Evolutionary conservation across 257 asterid species (phyloP), one percentile per base, ranked within the genome.

Genomic region (Solanum sejunctum): DNA sequence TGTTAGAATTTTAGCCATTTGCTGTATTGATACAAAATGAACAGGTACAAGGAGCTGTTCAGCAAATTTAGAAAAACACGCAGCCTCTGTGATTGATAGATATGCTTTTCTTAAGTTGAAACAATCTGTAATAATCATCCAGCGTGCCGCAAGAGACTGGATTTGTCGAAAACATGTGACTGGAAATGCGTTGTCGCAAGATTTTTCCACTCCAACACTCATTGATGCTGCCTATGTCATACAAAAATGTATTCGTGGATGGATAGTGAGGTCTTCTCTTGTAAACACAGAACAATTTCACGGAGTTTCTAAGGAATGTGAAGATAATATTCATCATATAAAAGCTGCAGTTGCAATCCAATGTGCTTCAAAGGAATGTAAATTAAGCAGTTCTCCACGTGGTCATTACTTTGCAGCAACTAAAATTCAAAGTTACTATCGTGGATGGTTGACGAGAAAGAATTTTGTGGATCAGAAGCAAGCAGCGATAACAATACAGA

Each of bases 351-450:
- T 79, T 57, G 80, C 47, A 43, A 92, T 94, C 83, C 95, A 91
- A 86, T 88, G 84, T 21, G 86, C 88, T 61, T 95, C 97, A 96
- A 90, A 89, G 85, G 84, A 87, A 70, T 92, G 88, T 83, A 49
- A 45, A 69, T 54, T 79, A 79, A 58, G 70, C 70, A 91, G 85
- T 85, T 80, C 87, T 83, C 81, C 87, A 73, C 89, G 41, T 21
- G 58, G 77, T 84, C 92, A 89, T 86, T 90, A 91, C 85, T 75
- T 26, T 57, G 98, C 99, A 82, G 98, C 97, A 58, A 89, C 90
- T 80, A 92, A 88, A 86, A 95, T 96, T 83, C 99, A 95, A 91
- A 91, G 97, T 55, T 86, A 88, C 84, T 89, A 81, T 84, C 98
- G 93, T 71, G 91, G 98, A 82, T 90, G 92, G 93, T 77, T 86